phyloP scores from a whole-genome alignment of 257 asterid species.

The Solanum arcanum region DNA sequence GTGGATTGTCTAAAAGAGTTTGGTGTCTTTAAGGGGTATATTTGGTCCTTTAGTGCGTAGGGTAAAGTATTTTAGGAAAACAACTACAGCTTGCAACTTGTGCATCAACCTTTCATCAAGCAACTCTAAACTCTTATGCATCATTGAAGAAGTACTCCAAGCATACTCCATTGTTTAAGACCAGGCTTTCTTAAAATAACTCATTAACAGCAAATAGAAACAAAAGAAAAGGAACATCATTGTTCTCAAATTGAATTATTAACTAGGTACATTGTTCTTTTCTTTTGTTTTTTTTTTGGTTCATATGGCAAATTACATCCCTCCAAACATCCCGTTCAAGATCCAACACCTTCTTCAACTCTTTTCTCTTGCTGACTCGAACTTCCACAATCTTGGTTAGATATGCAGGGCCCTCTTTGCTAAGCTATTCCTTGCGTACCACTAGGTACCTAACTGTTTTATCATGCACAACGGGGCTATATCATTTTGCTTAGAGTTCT shows the following conservation, averaged over 20 bases:
- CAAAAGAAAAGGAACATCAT: not conserved
- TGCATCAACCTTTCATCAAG: not conserved
- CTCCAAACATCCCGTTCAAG: not conserved
- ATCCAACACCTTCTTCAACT: not conserved
- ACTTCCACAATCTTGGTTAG: not conserved
- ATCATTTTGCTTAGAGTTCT: not conserved
- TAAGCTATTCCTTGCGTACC: not conserved
- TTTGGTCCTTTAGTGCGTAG: not conserved
- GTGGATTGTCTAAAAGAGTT: not conserved
- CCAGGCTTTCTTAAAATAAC: not conserved
- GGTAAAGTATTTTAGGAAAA: not conserved
- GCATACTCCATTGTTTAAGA: not conserved
- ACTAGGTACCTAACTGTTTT: not conserved
- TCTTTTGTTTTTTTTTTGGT: not conserved
- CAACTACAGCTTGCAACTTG: not conserved
- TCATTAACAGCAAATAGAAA: not conserved
- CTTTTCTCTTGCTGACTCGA: not conserved
- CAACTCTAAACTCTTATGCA: not conserved
- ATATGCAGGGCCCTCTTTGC: not conserved
- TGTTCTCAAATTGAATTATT: not conserved
- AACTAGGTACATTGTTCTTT: not conserved
- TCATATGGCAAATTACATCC: not conserved
- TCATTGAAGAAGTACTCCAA: not conserved
- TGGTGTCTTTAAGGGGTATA: not conserved
- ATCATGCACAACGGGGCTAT: not conserved